These are phyloP conservation scores for Brassica napus DNA, from an alignment of 345 rosid genomes.

Conservation along the genomic window DNA sequence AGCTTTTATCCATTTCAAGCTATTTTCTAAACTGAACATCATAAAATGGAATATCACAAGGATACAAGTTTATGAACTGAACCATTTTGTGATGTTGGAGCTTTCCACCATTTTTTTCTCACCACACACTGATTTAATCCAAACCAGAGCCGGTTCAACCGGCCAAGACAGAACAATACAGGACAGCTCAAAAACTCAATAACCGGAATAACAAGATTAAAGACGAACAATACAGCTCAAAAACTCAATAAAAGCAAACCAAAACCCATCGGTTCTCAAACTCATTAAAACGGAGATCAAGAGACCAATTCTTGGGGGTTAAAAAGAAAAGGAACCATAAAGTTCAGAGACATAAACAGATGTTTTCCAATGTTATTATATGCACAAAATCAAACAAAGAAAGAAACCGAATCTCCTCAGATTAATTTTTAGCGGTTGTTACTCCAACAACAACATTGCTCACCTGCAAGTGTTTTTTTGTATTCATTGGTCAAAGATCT, in stretches of 20 bases:
- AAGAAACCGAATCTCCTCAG: constrained; percentile 1
- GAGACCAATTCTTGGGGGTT: background rate
- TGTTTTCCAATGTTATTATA: background rate
- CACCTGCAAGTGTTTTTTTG: constrained; percentile 50
- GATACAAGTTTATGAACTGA: background rate
- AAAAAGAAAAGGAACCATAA: background rate
- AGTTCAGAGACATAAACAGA: constrained; percentile 5
- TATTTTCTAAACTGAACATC: background rate
- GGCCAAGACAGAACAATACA: background rate
- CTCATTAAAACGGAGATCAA: constrained; percentile 10
- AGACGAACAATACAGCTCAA: background rate
- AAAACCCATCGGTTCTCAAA: constrained; percentile 17
- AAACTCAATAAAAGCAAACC: background rate
- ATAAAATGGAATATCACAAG: background rate
- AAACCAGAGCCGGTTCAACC: background rate
- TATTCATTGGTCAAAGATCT: background rate
- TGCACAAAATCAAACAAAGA: constrained; percentile 12
- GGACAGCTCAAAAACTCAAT: background rate
- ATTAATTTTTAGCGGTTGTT: constrained; percentile 60
- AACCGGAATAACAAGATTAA: background rate
- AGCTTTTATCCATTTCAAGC: background rate
- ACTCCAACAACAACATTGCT: constrained; percentile 90
- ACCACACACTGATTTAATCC: background rate
- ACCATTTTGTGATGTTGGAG: background rate
- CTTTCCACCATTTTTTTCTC: background rate